Percentiles rank a stretch among this genome's conserved stretches.
phyloP scores from a whole-genome alignment of 2,329 filamentous ascomycete genomes.

The Aspergillus phoenicis region DNA sequence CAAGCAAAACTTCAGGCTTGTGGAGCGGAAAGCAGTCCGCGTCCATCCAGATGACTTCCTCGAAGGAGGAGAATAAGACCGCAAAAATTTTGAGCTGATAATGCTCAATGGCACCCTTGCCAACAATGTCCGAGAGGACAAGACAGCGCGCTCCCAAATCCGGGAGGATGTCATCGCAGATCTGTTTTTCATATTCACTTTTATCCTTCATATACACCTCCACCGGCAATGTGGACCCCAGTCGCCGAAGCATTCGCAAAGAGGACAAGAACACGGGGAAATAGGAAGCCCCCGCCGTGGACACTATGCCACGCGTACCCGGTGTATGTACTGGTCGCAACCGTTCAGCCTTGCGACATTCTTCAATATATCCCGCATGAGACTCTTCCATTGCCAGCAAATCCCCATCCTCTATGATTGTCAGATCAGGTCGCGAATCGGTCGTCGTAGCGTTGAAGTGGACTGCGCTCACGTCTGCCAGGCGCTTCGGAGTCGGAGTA shows the following conservation, averaged over 20 bases:
- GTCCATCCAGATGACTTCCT: conserved; percentile 62
- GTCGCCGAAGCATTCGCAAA: conserved; percentile 55
- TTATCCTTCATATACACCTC: conserved; percentile 47
- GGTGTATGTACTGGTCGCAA: conserved; percentile 40
- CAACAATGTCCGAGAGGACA: conserved; percentile 47
- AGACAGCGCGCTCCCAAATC: conserved; percentile 47
- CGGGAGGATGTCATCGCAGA: conserved; percentile 46
- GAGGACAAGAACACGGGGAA: conserved; percentile 55
- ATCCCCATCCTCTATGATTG: conserved; percentile 37
- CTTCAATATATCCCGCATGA: conserved; percentile 46
- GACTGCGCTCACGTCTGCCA: conserved; percentile 25
- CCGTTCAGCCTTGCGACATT: conserved; percentile 31
- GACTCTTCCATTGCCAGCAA: conserved; percentile 40
- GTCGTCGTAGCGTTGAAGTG: conserved; percentile 35
- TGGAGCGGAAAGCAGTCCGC: conserved; percentile 58
- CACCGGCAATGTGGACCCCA: conserved; percentile 54
- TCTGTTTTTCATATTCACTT: conserved; percentile 42
- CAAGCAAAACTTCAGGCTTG: conserved; percentile 51
- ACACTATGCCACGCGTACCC: conserved; percentile 53
- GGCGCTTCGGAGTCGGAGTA: conserved; percentile 32
- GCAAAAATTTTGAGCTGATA: conserved; percentile 62
- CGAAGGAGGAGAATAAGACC: conserved; percentile 61
- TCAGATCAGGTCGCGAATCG: conserved; percentile 39
- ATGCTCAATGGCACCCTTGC: conserved; percentile 42
- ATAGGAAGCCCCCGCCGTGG: conserved; percentile 52